Conservation (phyloP, 768 basidiomycete genomes). For the Hericium erinaceus region DNA sequence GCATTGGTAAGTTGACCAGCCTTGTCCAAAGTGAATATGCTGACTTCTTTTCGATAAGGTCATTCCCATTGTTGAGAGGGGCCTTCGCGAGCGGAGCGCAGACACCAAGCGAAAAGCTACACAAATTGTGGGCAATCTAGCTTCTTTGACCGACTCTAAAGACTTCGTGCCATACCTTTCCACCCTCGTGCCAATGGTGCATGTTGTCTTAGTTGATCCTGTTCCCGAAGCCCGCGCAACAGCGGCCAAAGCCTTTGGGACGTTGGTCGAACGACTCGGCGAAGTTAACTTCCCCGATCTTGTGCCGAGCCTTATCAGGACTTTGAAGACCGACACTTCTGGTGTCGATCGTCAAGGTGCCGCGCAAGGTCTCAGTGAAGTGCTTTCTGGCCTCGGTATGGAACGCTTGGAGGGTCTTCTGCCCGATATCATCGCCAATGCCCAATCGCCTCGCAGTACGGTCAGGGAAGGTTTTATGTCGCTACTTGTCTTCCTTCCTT, state of each 20-base stretch:
- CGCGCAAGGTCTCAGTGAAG: slow-evolving; percentile 93
- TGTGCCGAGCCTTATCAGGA: slow-evolving; percentile 79
- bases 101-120: slow-evolving; percentile 94
- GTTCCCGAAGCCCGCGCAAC: slow-evolving; percentile 97
- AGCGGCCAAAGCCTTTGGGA: slow-evolving; percentile 92
- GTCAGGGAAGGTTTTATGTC: slow-evolving; percentile 99
- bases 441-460: slow-evolving; percentile 80
- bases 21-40: not conserved
- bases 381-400: slow-evolving; percentile 94
- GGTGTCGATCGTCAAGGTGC: slow-evolving; percentile 97
- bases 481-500: slow-evolving; percentile 86
- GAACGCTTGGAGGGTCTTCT: slow-evolving; percentile 89
- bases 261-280: slow-evolving; percentile 92
- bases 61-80: slow-evolving; percentile 90
- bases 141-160: slow-evolving; percentile 78
- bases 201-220: slow-evolving; percentile 88
- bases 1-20: slow-evolving; percentile 58
- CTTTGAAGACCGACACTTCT: slow-evolving; percentile 85
- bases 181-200: slow-evolving; percentile 81
- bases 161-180: slow-evolving; percentile 95
- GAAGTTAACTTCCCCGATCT: slow-evolving; percentile 94
- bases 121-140: slow-evolving; percentile 96
- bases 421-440: slow-evolving; percentile 89
- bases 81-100: slow-evolving; percentile 83
- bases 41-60: slow-evolving; percentile 38